Evolutionary conservation across 2,329 filamentous ascomycete genomes (phyloP).

Genomic region (Epichloe scottii): DNA sequence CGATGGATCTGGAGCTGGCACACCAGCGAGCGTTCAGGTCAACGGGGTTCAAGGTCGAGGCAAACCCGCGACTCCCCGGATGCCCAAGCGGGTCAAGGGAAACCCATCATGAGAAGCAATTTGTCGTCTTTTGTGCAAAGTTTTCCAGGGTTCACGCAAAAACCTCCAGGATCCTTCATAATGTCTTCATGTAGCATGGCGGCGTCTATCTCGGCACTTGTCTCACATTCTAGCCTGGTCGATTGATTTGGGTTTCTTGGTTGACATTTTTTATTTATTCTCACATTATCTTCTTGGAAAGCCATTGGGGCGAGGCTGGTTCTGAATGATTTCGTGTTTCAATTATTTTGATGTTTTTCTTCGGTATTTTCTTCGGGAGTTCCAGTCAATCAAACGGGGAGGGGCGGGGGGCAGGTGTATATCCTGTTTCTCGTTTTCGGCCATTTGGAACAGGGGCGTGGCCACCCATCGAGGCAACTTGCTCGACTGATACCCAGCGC

Average conservation of each 20-base stretch:
- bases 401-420: constrained; percentile 6
- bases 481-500: constrained; percentile 10
- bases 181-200: constrained; percentile 24
- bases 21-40: constrained; percentile 33
- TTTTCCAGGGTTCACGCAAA: neutral
- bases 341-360: neutral
- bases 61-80: constrained; percentile 44
- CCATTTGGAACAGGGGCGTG: neutral
- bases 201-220: constrained; percentile 20
- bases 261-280: constrained; percentile 10
- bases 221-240: constrained; percentile 6
- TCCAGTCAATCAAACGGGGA: neutral
- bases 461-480: neutral
- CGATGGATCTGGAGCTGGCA: constrained; percentile 36
- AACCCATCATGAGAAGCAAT: constrained; percentile 22
- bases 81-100: constrained; percentile 41
- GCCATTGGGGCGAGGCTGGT: neutral
- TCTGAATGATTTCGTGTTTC: neutral
- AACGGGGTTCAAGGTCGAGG: constrained; percentile 38
- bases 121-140: neutral
- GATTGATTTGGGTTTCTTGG: constrained; percentile 2
- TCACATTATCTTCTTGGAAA: constrained; percentile 7
- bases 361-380: constrained; percentile 5
- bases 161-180: constrained; percentile 15
- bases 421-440: neutral